Evolutionary conservation across 2,329 filamentous ascomycete genomes (phyloP).

Genomic region (Sporothrix brasiliensis): DNA sequence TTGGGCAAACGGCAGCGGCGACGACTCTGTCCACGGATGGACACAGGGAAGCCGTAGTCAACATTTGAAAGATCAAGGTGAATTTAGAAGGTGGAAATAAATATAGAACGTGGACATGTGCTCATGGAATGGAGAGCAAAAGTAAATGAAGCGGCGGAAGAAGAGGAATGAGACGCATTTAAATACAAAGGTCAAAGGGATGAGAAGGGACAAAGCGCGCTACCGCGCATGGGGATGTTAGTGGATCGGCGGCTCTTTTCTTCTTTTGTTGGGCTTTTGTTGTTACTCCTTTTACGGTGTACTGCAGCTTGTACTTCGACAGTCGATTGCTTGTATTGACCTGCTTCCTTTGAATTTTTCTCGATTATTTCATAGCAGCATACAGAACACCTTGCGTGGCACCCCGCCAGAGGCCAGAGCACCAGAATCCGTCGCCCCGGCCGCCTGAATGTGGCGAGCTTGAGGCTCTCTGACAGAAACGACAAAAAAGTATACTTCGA

Average conservation of each 20-base stretch:
- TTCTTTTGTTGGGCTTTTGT: not conserved
- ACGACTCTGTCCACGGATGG: slow-evolving; percentile 20
- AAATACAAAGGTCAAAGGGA: not conserved
- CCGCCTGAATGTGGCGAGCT: not conserved
- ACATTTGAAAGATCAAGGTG: not conserved
- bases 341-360: not conserved
- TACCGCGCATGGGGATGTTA: not conserved
- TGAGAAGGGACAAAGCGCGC: not conserved
- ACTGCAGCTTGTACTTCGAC: not conserved
- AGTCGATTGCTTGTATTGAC: too few species aligned
- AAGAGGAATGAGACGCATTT: not conserved
- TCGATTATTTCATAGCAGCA: not conserved
- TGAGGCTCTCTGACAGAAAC: slow-evolving; percentile 2
- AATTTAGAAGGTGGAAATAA: too few species aligned
- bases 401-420: not conserved
- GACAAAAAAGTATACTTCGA: not conserved
- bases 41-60: not conserved
- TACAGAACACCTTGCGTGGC: not conserved
- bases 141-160: not conserved
- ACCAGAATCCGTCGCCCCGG: not conserved
- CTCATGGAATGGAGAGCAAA: not conserved
- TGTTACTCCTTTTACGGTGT: too few species aligned
- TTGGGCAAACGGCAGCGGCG: not conserved
- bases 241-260: not conserved
- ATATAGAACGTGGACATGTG: not conserved